Evolutionary conservation across 805 yeast species (phyloP), one percentile per base, ranked within the genome.

Genomic region (Clavispora asparagi): DNA sequence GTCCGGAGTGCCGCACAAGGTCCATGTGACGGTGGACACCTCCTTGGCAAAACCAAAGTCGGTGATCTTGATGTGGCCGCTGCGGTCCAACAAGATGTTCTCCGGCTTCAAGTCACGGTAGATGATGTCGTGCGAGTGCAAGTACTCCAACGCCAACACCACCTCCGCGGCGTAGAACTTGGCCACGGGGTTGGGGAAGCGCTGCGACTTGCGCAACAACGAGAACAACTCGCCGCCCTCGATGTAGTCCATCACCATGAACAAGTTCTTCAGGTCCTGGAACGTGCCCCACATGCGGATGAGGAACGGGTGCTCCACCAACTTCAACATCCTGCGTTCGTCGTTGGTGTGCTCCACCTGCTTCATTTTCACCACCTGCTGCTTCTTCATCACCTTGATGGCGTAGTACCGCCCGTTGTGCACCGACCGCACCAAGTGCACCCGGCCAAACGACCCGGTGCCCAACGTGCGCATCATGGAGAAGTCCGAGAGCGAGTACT

Each of bases 221-320:
- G 81, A 74, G 53, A 79, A 79, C 43, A 79, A 67, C 61, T 79
- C 84, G 25, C 84, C 84, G 23, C 84, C 84, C 60, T 79, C 84
- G 55, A 79, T 78, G 61, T 78, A 79, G 57, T 79, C 84, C 84
- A 79, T 79, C 32, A 79, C 77, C 83, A 79, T 78, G 51, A 79
- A 79, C 46, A 79, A 62, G 53, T 77, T 77, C 53, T 70, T 71
- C 33, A 78, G 67, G 55, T 79, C 84, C 59, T 79, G 83, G 56
- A 75, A 79, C 6, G 83, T 79, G n/a, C 84, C 84, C 84, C 84
- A 79, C 83, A 79, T 78, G 46, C 83, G 60, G 50, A 78, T 79
- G 52, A 79, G 67, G 51, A 79, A 79, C 7, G 84, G 84, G 55
- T 79, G 84, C 52, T 79, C 80, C 11, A 79, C 79, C 45, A 78